Evolutionary conservation across 768 basidiomycete genomes (phyloP), one percentile per base, ranked within the genome.

Genomic region (Hemileccinum rubropunctum): DNA sequence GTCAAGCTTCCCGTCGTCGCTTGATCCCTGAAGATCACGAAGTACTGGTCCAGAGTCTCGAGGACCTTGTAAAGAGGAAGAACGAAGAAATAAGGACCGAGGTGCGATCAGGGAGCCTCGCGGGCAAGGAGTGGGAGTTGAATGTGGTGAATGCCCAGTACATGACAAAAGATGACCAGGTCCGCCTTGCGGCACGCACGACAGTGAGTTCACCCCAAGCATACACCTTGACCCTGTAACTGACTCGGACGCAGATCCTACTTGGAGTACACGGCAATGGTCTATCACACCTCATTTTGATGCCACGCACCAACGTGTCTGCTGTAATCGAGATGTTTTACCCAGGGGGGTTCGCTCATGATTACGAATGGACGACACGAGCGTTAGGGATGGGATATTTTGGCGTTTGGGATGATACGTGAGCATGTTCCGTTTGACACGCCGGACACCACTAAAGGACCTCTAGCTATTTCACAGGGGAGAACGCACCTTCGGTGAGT

Each of bases 271-370:
- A 88, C 53, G 88, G 89, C 6, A 91, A 91, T 57, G 89, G 90
- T 7, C 75, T 94, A 0, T 87, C 89, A 9, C 89, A 91, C 59
- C 75, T 93, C n/a, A 77, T 93, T 37, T 82, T 86, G 73, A 91
- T 93, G 89, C 81, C 86, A 18, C 78, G 79, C 1, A 87, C 83
- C 4, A 80, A 80, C 0, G 67, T 82, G n/a, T 83, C 88, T 6
- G 83, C 88, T 6, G 88, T 94, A 17, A 86, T 94, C 55, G 91
- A 94, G 68, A 80, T 94, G 13, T 90, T 94, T 70, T 87, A 76
- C 61, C 90, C 89, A 0, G 74, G 67, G 3, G 91, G 90, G 0
- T 93, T 90, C 62, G 84, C 91, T 23, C 84, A 87, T 59, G 91
- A 93, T 60, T 93, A 93, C 63, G 82, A 91, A 59, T 94, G 89